Evolutionary conservation across 225 moss, liverwort and hornwort genomes (phyloP).

Genomic region (Rhytidiadelphus loreus): DNA sequence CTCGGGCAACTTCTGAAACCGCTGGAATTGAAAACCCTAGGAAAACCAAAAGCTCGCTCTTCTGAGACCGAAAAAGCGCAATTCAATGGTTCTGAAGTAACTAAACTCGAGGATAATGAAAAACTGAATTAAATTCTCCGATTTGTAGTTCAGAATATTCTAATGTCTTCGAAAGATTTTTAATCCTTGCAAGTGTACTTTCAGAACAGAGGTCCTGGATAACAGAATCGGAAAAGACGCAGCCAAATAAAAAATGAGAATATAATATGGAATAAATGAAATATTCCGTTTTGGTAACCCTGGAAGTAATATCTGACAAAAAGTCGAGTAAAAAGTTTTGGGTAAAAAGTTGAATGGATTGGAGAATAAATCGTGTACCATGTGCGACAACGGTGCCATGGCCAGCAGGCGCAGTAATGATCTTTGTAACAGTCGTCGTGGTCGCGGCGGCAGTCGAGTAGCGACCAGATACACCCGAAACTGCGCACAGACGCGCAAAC

Average conservation of each 20-base stretch:
- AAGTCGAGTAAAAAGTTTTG: neutral
- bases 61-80: neutral
- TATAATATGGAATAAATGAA: neutral
- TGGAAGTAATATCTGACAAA: neutral
- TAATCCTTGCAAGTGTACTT: neutral
- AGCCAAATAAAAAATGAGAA: neutral
- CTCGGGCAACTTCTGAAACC: neutral
- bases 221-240: neutral
- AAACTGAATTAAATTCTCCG: neutral
- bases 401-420: constrained; percentile 20
- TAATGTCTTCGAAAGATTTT: neutral
- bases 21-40: neutral
- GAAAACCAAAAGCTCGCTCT: neutral
- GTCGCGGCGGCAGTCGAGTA: constrained; percentile 28
- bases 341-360: neutral
- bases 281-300: neutral
- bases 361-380: constrained; percentile 7
- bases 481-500: constrained; percentile 22
- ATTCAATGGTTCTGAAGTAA: neutral
- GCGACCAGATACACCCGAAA: neutral
- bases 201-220: neutral
- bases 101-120: neutral
- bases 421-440: constrained; percentile 21
- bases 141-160: neutral
- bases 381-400: constrained; percentile 28